Conservation (phyloP, 768 basidiomycete genomes). For the Coprinellus micaceus region DNA sequence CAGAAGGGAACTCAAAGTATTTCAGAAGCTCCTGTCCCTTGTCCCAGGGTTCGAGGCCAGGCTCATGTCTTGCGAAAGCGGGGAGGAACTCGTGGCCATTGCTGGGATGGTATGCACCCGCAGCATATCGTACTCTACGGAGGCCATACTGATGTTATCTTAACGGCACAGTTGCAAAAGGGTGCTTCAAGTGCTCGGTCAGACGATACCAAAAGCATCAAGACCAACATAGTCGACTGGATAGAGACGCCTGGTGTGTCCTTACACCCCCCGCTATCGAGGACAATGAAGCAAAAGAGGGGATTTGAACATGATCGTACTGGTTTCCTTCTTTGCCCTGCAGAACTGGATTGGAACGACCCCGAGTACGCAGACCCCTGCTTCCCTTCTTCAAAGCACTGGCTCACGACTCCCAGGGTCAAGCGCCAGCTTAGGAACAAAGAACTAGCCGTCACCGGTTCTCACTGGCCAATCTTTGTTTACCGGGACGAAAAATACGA, state of each 20-base stretch:
- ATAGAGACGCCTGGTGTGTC: background rate
- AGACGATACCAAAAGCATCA: background rate
- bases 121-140: background rate
- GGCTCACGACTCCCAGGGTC: background rate
- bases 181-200: background rate
- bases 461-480: background rate
- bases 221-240: background rate
- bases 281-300: background rate
- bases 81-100: background rate
- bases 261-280: background rate
- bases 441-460: background rate
- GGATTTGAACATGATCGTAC: background rate
- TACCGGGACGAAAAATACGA: background rate
- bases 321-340: background rate
- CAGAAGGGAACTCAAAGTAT: background rate
- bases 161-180: background rate
- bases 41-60: background rate
- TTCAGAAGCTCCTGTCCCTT: background rate
- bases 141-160: background rate
- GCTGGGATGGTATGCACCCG: background rate
- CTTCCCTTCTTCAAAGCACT: background rate
- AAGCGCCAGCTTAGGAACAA: background rate
- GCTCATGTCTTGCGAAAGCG: background rate
- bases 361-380: background rate
- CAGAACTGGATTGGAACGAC: background rate